Evolutionary conservation across 2,329 filamentous ascomycete species (phyloP).

Genomic region (Macrophomina phaseolina): DNA sequence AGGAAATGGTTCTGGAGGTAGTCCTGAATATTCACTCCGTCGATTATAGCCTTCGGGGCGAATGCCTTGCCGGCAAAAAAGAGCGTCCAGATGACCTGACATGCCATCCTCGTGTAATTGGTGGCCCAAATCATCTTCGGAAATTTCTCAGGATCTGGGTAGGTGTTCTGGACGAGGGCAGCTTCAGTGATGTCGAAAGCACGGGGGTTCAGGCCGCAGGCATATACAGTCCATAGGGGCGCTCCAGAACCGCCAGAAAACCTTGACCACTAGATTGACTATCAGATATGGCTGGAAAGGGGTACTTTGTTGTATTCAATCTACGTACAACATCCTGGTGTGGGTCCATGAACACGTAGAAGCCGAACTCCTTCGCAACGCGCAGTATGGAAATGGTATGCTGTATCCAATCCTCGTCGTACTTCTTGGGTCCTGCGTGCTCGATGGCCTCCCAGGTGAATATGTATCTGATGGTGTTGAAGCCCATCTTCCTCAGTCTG

Average conservation of each 20-base stretch:
- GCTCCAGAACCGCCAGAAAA: constrained; percentile 94
- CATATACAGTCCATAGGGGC: constrained; percentile 97
- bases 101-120: constrained; percentile 88
- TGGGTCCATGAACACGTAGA: constrained; percentile 98
- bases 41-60: constrained; percentile 92
- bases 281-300: constrained; percentile 32
- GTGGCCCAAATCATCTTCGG: constrained; percentile 99
- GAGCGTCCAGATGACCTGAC: constrained; percentile 89
- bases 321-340: constrained; percentile 90
- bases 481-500: constrained; percentile 84
- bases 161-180: constrained; percentile 93
- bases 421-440: constrained; percentile 84
- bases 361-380: constrained; percentile 85
- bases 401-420: constrained; percentile 91
- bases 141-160: constrained; percentile 80
- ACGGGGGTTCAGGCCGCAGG: constrained; percentile 86
- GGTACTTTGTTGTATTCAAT: background rate
- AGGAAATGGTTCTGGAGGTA: constrained; percentile 90
- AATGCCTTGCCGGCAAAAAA: constrained; percentile 93
- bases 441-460: constrained; percentile 99
- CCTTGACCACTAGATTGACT: constrained; percentile 75
- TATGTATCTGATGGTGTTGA: constrained; percentile 94
- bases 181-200: constrained; percentile 87
- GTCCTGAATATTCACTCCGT: constrained; percentile 95
- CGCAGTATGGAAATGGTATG: constrained; percentile 87